Conservation (phyloP, 768 basidiomycete species). For the Tulasnella sp. region DNA sequence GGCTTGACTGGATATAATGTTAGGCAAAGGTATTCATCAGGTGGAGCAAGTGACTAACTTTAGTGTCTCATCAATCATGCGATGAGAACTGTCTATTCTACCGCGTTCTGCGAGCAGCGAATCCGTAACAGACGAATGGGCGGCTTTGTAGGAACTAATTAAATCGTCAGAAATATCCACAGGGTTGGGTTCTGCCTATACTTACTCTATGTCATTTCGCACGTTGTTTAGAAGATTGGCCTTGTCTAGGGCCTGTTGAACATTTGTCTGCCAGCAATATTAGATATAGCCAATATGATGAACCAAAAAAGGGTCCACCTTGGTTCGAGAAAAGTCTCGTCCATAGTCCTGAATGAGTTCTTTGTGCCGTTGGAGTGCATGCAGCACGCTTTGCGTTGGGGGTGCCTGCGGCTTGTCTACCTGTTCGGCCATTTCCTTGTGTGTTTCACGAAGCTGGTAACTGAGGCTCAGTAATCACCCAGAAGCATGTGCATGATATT, state of each 20-base stretch:
- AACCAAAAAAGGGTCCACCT: conserved; percentile 34
- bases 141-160: conserved; percentile 64
- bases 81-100: conserved; percentile 82
- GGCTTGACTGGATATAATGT: conserved; percentile 55
- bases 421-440: conserved; percentile 60
- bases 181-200: background rate
- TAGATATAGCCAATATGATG: background rate
- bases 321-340: conserved; percentile 73
- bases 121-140: conserved; percentile 63
- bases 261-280: conserved; percentile 43
- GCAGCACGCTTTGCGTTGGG: conserved; percentile 71
- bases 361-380: conserved; percentile 79
- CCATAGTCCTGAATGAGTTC: conserved; percentile 82
- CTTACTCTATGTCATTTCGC: conserved; percentile 90
- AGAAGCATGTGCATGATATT: background rate
- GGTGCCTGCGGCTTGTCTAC: conserved; percentile 53
- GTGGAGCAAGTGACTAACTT: conserved; percentile 40
- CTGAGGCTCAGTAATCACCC: conserved; percentile 14
- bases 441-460: conserved; percentile 67
- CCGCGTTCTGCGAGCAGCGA: conserved; percentile 76
- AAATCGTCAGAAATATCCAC: background rate
- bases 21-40: background rate
- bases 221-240: conserved; percentile 82
- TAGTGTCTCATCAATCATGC: conserved; percentile 86
- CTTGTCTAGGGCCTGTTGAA: conserved; percentile 70